Evolutionary conservation across 371 early-diverging fungal species (phyloP), one percentile per base, ranked within the genome.

Genomic region (Encephalitozoon intestinalis): DNA sequence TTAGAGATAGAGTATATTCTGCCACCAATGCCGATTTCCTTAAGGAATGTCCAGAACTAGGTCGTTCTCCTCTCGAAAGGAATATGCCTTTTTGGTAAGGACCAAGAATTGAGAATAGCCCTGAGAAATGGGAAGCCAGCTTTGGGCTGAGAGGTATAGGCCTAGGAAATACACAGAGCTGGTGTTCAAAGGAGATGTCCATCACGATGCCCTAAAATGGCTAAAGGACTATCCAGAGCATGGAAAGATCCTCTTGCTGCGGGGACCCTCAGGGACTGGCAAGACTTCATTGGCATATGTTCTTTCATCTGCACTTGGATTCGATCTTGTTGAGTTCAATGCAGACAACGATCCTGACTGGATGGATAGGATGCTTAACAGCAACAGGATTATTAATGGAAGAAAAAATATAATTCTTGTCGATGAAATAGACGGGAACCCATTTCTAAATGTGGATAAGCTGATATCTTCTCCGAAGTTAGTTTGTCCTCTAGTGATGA

Each of bases 181-280:
- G 58, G 67, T 67, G 11, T 67, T 43, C 7, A 51, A 34, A 12
- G 68, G 30, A 11, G 68, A 50, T 50, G 30, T 67, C 7, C 68
- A 67, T 21, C 37, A 49, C n/a, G 34, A 67, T 2, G 46, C 21
- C 4, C 49, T 67, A 12, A 46, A 30, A 8, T 58, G 58, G 44
- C 37, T 21, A 5, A 26, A 79, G 18, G 71, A 70, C 1, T 75
- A 95, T 63, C 99, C 99, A 21, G 95, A 96, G 82, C 31, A 58
- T 34, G 58, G 58, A 58, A 31, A 34, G 58, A 58, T 58, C n/a
- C 87, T 97, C 37, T 86, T 99, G 40, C 93, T 99, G 82, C 93
- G 95, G 86, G 99, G 99, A 5, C 96, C 97, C 58, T 94, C 99
- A 34, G 97, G 97, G 4, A 88, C 96, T 2, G 99, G 99, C 78